phyloP scores from a whole-genome alignment of 768 basidiomycete genomes.

The Lentinula lateritia region DNA sequence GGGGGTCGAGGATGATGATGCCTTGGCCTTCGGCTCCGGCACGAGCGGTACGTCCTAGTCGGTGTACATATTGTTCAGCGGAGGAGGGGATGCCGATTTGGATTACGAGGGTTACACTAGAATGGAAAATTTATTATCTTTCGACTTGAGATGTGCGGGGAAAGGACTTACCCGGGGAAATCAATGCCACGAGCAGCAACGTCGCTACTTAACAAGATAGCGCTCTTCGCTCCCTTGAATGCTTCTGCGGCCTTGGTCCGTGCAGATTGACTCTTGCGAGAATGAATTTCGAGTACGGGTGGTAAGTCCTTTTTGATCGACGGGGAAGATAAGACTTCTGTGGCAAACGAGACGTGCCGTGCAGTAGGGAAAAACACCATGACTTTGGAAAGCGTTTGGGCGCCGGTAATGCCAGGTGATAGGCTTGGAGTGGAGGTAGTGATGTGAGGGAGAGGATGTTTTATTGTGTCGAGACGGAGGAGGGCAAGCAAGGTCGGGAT shows the following conservation, averaged over 20 bases:
- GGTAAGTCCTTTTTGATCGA: constrained; percentile 23
- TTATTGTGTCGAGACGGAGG: constrained; percentile 26
- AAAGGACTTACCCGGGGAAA: constrained; percentile 44
- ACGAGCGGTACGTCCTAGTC: constrained; percentile 73
- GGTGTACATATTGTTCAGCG: constrained; percentile 74
- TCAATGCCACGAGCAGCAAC: constrained; percentile 66
- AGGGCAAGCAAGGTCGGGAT: constrained; percentile 36
- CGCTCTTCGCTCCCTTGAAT: constrained; percentile 39
- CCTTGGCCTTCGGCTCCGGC: constrained; percentile 63
- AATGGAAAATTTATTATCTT: neutral
- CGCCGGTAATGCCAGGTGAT: constrained; percentile 8
- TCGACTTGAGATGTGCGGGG: neutral
- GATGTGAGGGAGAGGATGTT: constrained; percentile 15
- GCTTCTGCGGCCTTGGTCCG: constrained; percentile 43
- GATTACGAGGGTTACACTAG: constrained; percentile 53
- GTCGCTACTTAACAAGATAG: constrained; percentile 47
- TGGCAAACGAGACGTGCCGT: constrained; percentile 42
- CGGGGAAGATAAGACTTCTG: constrained; percentile 24
- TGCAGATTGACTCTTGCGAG: constrained; percentile 43
- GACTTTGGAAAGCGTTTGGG: constrained; percentile 25
- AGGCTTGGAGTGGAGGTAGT: constrained; percentile 1
- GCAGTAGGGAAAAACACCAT: constrained; percentile 72
- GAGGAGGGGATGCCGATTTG: constrained; percentile 65
- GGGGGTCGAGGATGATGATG: constrained; percentile 46
- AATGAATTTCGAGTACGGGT: constrained; percentile 50